Base-by-base conservation (phyloP, 2,329 filamentous ascomycete genomes). In the Calycina herbarum region DNA sequence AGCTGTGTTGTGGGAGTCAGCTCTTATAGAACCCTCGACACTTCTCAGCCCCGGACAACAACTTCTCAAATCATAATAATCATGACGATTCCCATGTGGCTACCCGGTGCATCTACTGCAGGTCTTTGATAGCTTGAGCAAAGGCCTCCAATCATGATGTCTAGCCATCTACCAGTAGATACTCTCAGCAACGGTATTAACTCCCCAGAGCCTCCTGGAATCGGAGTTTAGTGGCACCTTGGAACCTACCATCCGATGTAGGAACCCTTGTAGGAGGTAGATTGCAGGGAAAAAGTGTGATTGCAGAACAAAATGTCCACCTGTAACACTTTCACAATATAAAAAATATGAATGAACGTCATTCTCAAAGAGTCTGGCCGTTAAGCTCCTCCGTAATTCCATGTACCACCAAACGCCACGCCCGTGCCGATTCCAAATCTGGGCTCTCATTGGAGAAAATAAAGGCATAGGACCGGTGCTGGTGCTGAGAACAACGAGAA, bases 81-180 rank as follows among this genome's bases (percentile, higher is more conserved):
- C n/a, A 51, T 51, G 45, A 51, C 45, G 45, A 51, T 11, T 51
- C 45, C 45, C 45, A 27, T 51, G 45, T 51, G 45, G 45, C 20
- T 10, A 27, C 45, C 45, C n/a, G 7, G 45, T 51, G 45, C 45
- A 51, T 51, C 20, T 51, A 51, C 45, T 51, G 45, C 45, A 51
- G 20, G n/a, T 51, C n/a, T 20, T 51, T 48, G 45, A 11, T 51
- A 27, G 45, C 8, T 4, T 11, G n/a, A 51, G 45, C n/a, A 24
- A 51, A 24, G n/a, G 11, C 20, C 1, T 51, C 45, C 45, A 51
- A 51, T 51, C 42, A 20, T 20, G 42, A 45, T 45, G 42, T 20
- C 17, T 6, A 20, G 42, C 17, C 45, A 51, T 51, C 45, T 51
- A 20, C 20, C n/a, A 3, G n/a, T 51, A 24, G n/a, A 11, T 15